A percentile compares a stretch with the other conserved stretches of the same genome.
phyloP scores from a whole-genome alignment of 2,329 filamentous ascomycete species.

The Colletotrichum scovillei region DNA sequence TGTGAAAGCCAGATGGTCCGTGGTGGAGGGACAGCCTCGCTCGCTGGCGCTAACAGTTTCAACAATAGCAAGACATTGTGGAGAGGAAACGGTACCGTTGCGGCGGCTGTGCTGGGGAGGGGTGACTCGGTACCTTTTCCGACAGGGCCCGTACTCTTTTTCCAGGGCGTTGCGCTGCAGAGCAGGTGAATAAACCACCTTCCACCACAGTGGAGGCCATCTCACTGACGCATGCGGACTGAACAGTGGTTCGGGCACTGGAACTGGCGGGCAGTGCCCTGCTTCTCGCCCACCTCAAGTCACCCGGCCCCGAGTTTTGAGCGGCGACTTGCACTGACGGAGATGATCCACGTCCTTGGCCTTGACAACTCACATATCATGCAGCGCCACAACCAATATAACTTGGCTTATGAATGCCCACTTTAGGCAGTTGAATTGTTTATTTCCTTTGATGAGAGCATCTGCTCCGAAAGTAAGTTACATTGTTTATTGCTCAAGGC shows the following conservation, averaged over 20 bases:
- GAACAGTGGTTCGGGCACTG: constrained; percentile 1
- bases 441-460: background rate
- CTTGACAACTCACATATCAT: constrained; percentile 14
- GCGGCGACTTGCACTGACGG: constrained; percentile 5
- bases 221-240: constrained; percentile 18
- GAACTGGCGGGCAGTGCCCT: constrained; percentile 12
- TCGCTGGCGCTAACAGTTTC: constrained; percentile 29
- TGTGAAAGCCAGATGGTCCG: constrained; percentile 31
- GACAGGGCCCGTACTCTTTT: constrained; percentile 19
- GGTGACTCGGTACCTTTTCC: constrained; percentile 22
- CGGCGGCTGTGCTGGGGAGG: constrained; percentile 22
- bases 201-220: background rate
- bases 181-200: background rate
- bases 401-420: background rate
- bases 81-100: constrained; percentile 34
- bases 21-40: constrained; percentile 28
- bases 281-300: background rate
- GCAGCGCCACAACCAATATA: constrained; percentile 15
- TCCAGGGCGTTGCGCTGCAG: background rate
- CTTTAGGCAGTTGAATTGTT: background rate
- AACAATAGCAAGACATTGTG: constrained; percentile 32
- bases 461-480: background rate
- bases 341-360: background rate
- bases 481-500: background rate
- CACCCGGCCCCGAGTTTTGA: background rate